Conservation (phyloP, 352 stramenopile species). For the Paralagenidium karlingii region DNA sequence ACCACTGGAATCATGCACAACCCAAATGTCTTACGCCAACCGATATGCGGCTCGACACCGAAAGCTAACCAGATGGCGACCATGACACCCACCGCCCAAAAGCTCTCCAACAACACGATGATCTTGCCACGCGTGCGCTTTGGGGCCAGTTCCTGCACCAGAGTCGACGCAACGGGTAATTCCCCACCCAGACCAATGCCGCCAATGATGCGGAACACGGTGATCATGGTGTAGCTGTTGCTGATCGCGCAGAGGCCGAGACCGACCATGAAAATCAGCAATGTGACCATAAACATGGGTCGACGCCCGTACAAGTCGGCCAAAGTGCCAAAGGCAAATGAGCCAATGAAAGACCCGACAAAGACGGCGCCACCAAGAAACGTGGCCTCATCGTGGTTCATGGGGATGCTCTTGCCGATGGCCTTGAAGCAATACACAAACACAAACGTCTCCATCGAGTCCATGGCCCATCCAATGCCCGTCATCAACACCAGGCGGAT, state of each 20-base stretch:
- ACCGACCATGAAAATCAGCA: constrained; percentile 16
- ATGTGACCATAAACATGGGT: constrained; percentile 12
- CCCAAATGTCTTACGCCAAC: constrained; percentile 20
- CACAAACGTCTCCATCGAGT: constrained; percentile 20
- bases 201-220: constrained; percentile 16
- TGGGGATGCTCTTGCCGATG: constrained; percentile 15
- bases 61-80: constrained; percentile 16
- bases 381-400: constrained; percentile 11
- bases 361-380: constrained; percentile 14
- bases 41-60: constrained; percentile 11
- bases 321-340: constrained; percentile 37
- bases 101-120: constrained; percentile 22
- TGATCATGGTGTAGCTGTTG: constrained; percentile 8
- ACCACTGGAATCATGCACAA: constrained; percentile 10
- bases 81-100: constrained; percentile 19
- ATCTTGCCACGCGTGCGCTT: constrained; percentile 12
- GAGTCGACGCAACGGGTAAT: constrained; percentile 12
- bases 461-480: constrained; percentile 23
- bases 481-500: constrained; percentile 14
- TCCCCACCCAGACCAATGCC: constrained; percentile 23
- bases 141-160: constrained; percentile 23
- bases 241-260: constrained; percentile 12
- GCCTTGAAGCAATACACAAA: constrained; percentile 19
- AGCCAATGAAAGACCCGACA: constrained; percentile 18
- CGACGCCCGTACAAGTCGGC: constrained; percentile 19